These are phyloP conservation scores for Spergularia marina DNA, from an alignment of 148 eudicot genomes.

Conservation along the genomic window DNA sequence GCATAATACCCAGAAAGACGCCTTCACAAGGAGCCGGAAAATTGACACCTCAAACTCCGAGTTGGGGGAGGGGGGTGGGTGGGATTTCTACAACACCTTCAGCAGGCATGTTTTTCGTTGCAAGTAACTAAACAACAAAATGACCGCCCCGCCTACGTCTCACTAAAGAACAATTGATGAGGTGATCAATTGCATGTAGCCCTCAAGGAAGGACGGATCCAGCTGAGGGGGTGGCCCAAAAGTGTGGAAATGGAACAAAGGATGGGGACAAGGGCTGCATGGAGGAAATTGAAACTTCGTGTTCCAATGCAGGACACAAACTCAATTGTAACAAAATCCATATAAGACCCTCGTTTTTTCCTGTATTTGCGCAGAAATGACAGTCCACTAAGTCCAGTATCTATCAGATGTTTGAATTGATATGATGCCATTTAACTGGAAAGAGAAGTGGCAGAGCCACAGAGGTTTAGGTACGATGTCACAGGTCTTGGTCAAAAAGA, in stretches of 20 bases:
- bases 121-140: not conserved
- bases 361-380: conserved; percentile 1
- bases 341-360: conserved; percentile 1
- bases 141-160: not conserved
- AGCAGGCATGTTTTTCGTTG: too few species aligned
- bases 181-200: not conserved
- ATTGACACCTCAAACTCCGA: too few species aligned
- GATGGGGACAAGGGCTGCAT: conserved; percentile 21
- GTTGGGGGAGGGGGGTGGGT: not conserved
- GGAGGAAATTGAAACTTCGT: conserved; percentile 40
- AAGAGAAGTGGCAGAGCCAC: not conserved
- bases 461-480: conserved; percentile 23
- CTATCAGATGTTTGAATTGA: conserved; percentile 14
- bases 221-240: conserved; percentile 17
- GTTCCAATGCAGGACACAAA: conserved; percentile 47
- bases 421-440: conserved; percentile 13
- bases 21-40: too few species aligned
- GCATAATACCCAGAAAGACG: too few species aligned
- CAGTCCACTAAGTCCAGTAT: conserved; percentile 1
- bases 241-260: conserved; percentile 12
- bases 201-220: conserved; percentile 11
- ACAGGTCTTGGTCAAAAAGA: conserved; percentile 16
- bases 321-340: conserved; percentile 11
- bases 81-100: not conserved
- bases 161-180: not conserved